Conservation (phyloP, 164 flowering plant genomes). For the Platanus orientalis region DNA sequence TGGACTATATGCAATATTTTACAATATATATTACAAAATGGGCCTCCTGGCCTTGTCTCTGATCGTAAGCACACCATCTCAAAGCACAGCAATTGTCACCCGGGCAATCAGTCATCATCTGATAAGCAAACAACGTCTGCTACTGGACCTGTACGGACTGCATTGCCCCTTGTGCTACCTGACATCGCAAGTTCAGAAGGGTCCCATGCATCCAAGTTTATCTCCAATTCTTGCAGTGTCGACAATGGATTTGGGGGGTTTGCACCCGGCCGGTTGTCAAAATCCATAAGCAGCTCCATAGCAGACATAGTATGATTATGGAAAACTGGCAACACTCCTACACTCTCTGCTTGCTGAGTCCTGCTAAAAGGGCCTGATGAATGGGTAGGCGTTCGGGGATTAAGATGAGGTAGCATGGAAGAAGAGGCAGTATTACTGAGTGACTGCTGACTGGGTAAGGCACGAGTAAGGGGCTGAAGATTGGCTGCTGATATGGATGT, state of each 20-base stretch:
- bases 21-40: not conserved
- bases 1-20: not conserved
- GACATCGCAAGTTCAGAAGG: slow-evolving; percentile 7
- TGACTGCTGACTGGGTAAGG: slow-evolving; percentile 19
- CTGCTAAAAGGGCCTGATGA: slow-evolving; percentile 12
- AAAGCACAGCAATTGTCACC: not conserved
- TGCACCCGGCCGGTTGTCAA: slow-evolving; percentile 14
- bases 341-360: slow-evolving; percentile 10
- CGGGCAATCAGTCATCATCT: slow-evolving; percentile 42
- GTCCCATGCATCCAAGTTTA: slow-evolving; percentile 6
- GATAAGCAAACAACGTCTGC: slow-evolving; percentile 48
- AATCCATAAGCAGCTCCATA: slow-evolving; percentile 22
- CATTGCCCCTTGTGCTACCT: slow-evolving; percentile 2
- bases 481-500: slow-evolving; percentile 11
- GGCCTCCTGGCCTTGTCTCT: not conserved
- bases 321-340: slow-evolving; percentile 7
- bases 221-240: slow-evolving; percentile 3
- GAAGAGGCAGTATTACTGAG: slow-evolving; percentile 10
- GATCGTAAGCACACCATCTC: too few species aligned
- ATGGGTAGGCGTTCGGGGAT: slow-evolving; percentile 7
- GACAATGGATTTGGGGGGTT: slow-evolving; percentile 14
- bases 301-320: slow-evolving; percentile 13
- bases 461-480: slow-evolving; percentile 13
- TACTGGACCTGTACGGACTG: slow-evolving; percentile 9
- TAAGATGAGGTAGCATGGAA: slow-evolving; percentile 16